Evolutionary conservation across 2,329 filamentous ascomycete species (phyloP).

Genomic region (Epichloe aotearoae): DNA sequence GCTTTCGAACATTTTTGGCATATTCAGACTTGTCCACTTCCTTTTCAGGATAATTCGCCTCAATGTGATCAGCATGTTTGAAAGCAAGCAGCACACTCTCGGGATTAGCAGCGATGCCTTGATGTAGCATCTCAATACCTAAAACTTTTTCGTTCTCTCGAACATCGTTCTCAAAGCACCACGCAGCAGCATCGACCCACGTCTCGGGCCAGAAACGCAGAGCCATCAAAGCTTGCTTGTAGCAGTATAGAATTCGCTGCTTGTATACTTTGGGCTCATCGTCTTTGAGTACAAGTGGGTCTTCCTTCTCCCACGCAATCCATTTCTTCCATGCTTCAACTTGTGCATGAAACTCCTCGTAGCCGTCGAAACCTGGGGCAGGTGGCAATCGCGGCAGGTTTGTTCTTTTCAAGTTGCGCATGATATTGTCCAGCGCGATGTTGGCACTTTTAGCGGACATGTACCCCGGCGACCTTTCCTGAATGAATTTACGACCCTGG

Average conservation of each 20-base stretch:
- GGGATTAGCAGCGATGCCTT: slow-evolving; percentile 80
- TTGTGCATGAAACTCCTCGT: slow-evolving; percentile 72
- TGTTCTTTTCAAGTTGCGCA: slow-evolving; percentile 59
- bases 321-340: slow-evolving; percentile 84
- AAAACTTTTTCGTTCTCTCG: slow-evolving; percentile 42
- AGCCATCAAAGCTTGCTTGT: slow-evolving; percentile 88
- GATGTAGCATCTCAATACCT: slow-evolving; percentile 64
- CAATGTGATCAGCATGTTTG: slow-evolving; percentile 77
- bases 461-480: slow-evolving; percentile 83
- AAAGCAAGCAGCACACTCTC: slow-evolving; percentile 86
- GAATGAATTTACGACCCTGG: slow-evolving; percentile 87
- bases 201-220: slow-evolving; percentile 90
- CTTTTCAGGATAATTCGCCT: slow-evolving; percentile 61
- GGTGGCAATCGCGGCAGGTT: slow-evolving; percentile 74
- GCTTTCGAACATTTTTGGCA: slow-evolving; percentile 64
- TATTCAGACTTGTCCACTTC: slow-evolving; percentile 69
- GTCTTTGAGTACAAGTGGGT: slow-evolving; percentile 72
- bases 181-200: slow-evolving; percentile 90
- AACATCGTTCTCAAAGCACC: slow-evolving; percentile 71
- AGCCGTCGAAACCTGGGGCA: slow-evolving; percentile 71
- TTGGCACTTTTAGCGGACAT: slow-evolving; percentile 92
- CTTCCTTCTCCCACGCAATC: slow-evolving; percentile 91
- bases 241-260: slow-evolving; percentile 73
- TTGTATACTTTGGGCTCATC: slow-evolving; percentile 68
- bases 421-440: slow-evolving; percentile 82